phyloP scores from a whole-genome alignment of 2,329 filamentous ascomycete species.

The Colletotrichum sansevieriae region DNA sequence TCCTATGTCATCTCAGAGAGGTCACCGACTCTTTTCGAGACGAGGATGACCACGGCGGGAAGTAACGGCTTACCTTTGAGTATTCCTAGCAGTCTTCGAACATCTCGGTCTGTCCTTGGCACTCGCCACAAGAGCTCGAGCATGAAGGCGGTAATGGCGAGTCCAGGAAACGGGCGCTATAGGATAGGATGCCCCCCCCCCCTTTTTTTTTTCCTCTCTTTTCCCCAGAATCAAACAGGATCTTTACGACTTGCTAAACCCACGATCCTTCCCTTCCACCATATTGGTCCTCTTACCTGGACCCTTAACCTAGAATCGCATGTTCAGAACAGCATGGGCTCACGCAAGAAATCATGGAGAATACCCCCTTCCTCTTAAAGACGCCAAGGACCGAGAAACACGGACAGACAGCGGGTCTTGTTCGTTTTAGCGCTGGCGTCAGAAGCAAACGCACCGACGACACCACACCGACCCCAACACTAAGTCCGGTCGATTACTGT shows the following conservation, averaged over 20 bases:
- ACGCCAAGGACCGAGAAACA: conserved; percentile 26
- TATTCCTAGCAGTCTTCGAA: no score
- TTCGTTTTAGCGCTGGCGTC: conserved; percentile 12
- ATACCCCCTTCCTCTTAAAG: neutral
- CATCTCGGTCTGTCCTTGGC: no score
- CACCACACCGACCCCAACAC: neutral
- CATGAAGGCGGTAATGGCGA: no score
- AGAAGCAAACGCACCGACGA: conserved; percentile 25
- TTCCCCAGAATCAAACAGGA: no score
- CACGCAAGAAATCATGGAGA: neutral
- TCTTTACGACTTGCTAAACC: no score
- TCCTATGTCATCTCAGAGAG: conserved; percentile 1
- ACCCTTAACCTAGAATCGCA: conserved; percentile 3
- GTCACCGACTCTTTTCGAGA: neutral
- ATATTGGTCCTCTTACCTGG: conserved; percentile 1
- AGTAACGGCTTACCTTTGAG: no score
- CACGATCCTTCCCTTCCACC: neutral
- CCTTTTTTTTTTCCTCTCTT: no score
- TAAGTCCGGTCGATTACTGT: conserved; percentile 2
- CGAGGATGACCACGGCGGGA: neutral
- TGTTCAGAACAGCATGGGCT: neutral
- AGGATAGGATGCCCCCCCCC: no score
- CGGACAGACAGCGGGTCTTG: conserved; percentile 29
- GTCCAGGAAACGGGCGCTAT: neutral
- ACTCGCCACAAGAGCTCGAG: no score